Base-by-base conservation (phyloP, 1,139 yeast species). In the Zygoascus hellenicus region DNA sequence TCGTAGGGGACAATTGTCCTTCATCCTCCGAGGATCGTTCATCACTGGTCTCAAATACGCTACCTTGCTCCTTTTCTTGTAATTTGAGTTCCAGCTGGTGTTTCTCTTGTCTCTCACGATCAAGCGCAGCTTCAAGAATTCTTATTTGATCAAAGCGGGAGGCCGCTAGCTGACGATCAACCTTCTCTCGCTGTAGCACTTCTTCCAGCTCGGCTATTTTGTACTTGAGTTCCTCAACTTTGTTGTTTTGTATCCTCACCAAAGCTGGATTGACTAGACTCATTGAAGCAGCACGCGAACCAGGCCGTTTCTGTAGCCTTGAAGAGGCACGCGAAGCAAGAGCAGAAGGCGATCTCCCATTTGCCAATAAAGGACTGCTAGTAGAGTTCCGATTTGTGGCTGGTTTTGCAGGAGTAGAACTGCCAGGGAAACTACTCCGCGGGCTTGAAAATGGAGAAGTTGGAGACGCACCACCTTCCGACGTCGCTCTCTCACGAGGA, bases 131-230 rank as follows among this genome's bases (percentile, higher is more conserved):
- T 50, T 62, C 64, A 5, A 63, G 53, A 28, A 45, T 43, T 9
- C 49, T 47, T 26, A 62, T 52, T 31, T 58, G 61, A 26, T 59
- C 63, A 0, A 56, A 54, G 29, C 52, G 49, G 14, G 46, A 42
- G 29, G 52, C 46, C n/a, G 56, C 55, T 1, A 53, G 51, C 41
- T 60, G 58, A 7, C 64, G 51, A 30, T 62, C 65, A 10, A 50
- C 50, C 17, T 57, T 51, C 31, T 61, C 65, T 22, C 51, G 53
- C 42, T 57, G 54, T 42, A 63, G 54, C 5, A 60, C 64, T 32
- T 55, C 58, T 43, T 63, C 66, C 35, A 63, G 57, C 49, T 62
- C 64, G 35, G 52, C 35, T 19, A 62, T 61, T 49, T 63, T 62
- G 41, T 46, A 43, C 52, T 57, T 59, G 47, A 63, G 59, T 45